Base-by-base conservation (phyloP, 1,284 basidiomycete genomes). In the Erythrobasidium hasegawianum region DNA sequence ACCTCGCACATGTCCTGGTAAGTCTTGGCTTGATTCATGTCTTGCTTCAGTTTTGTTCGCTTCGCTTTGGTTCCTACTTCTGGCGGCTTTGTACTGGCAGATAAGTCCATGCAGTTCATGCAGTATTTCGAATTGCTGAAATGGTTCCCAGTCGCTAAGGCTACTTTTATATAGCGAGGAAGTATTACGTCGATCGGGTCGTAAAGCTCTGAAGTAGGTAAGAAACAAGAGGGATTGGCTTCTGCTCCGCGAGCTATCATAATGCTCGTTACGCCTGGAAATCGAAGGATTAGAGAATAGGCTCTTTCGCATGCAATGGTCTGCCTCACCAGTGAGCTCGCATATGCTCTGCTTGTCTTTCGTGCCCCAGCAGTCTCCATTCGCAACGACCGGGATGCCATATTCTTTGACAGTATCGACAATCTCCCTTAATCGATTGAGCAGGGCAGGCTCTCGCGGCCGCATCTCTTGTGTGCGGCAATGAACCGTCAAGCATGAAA, bases 161-260 rank as follows among this genome's bases (percentile, higher is more conserved):
- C 57, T 71, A 92, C 77, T 56, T 87, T 85, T 57, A 95, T 76
- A 73, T 90, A 90, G 3, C 83, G 79, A 0, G 93, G 91, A 40
- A 88, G 80, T 26, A 96, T 81, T 1, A 84, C 86, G 39, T 79
- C 79, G 70, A 89, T 84, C 1, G 90, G 81, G 72, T 91, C 87
- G 4, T 80, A 76, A 2, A 89, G 80, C 2, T 90, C 89, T 0
- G 64, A 57, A 0, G 77, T 81, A 0, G 82, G 77, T 1, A 85
- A 83, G 79, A 98, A 98, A 73, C 90, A 88, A 0, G 88, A 87
- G 0, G 93, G 91, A 76, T 98, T 98, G 9, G 86, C 79, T 78
- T 98, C 96, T 7, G 94, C 94, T 0, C 87, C 90, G 13, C 93
- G 87, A 7, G 95, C 96, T 49, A 98, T 88, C 95, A 98, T 98